Evolutionary conservation across 163 green algal genomes (phyloP).

Genomic region (Picocystis sp.): DNA sequence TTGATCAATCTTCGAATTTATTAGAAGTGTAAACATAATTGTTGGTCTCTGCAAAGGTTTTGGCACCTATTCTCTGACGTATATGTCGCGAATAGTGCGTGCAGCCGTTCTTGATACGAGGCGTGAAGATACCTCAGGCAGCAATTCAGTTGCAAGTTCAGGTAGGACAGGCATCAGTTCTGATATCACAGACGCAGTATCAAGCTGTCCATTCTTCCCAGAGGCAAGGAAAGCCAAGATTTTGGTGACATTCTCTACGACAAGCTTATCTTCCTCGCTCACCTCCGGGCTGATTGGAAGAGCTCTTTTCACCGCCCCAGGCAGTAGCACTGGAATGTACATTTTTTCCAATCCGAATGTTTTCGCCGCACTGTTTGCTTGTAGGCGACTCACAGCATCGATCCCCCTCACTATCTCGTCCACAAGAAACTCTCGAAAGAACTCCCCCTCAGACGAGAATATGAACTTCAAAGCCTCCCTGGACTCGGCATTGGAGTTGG

Average conservation of each 20-base stretch:
- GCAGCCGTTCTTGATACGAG: slow-evolving; percentile 49
- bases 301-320: slow-evolving; percentile 17
- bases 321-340: slow-evolving; percentile 43
- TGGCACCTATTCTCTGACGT: slow-evolving; percentile 4
- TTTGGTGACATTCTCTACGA: slow-evolving; percentile 69
- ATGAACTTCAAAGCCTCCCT: slow-evolving; percentile 74
- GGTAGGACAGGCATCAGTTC: slow-evolving; percentile 67
- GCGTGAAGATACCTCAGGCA: slow-evolving; percentile 47
- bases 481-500: slow-evolving; percentile 8
- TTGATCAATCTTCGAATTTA: too few relatives aligned
- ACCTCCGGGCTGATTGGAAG: slow-evolving; percentile 27
- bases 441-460: slow-evolving; percentile 45
- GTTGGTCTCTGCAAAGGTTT: too few relatives aligned
- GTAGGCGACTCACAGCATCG: slow-evolving; percentile 59
- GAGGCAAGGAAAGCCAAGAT: slow-evolving; percentile 54
- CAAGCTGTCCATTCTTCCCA: neutral
- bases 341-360: slow-evolving; percentile 22
- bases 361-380: slow-evolving; percentile 5
- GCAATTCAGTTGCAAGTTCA: slow-evolving; percentile 49
- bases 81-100: slow-evolving; percentile 57
- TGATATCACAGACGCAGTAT: slow-evolving; percentile 10
- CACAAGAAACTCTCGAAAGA: slow-evolving; percentile 86
- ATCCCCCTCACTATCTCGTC: slow-evolving; percentile 88
- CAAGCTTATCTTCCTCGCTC: slow-evolving; percentile 36
- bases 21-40: too few relatives aligned